Base-by-base conservation (phyloP, 192 early-diverging fungal species). In the Dissophora ornata region DNA sequence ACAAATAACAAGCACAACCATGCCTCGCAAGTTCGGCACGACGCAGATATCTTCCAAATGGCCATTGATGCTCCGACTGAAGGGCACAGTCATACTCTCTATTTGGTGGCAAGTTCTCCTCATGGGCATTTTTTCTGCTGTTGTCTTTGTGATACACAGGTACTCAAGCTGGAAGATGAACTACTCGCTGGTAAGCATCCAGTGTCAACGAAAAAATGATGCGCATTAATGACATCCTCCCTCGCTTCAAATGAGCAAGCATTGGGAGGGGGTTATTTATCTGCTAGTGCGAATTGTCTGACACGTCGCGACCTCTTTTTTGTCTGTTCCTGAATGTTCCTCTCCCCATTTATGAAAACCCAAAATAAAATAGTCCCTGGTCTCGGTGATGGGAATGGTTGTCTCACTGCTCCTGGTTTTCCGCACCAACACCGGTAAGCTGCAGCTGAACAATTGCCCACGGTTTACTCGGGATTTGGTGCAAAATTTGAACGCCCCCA, bases 371-470 rank as follows among this genome's bases (percentile, higher is more conserved):
- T 57, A 80, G 61, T 62, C 40, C 26, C 49, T 80, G 34, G 66
- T 71, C 29, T 58, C 69, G 4, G 65, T 80, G 7, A 57, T 80
- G 58, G 79, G 79, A 22, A 69, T 69, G 46, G 79, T 80, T 40
- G 79, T 83, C 40, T 69, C 64, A 18, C 67, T 92, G 53, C 79
- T 92, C 18, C 73, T 92, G 22, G 88, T 89, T 51, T 92, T 91
- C 77, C 82, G 91, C 36, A 90, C 87, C 41, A 92, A 90, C 78
- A 84, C 89, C 15, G 88, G 73, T 77, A 77, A 62, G 64, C 30
- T 9, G 3, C 7, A 10, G 4, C 26, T 9, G 36, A n/a, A n/a
- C n/a, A n/a, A 12, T 12, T 38, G 36, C 36, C 36, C 36, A 38
- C 36, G 36, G 36, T 38, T 38, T 38, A 38, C 36, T n/a, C n/a